Evolutionary conservation across 352 stramenopile genomes (phyloP).

Genomic region (Peronospora farinosa): DNA sequence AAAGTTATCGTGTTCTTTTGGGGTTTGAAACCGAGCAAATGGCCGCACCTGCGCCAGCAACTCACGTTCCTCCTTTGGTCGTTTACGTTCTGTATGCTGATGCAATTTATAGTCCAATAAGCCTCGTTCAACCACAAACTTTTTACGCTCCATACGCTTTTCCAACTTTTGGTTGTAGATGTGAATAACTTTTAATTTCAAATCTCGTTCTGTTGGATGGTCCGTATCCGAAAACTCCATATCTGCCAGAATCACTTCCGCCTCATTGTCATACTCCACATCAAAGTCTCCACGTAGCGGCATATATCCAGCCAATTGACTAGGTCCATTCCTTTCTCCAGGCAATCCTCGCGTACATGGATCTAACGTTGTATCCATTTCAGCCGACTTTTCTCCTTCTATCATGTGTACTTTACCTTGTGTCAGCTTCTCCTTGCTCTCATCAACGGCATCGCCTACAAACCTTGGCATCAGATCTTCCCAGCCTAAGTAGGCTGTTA

Average conservation of each 20-base stretch:
- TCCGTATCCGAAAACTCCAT: constrained; percentile 93
- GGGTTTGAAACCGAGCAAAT: constrained; percentile 93
- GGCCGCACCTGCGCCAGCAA: constrained; percentile 90
- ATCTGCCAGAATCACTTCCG: constrained; percentile 92
- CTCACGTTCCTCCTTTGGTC: constrained; percentile 93
- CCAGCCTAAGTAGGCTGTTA: constrained; percentile 66
- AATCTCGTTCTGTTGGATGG: constrained; percentile 82
- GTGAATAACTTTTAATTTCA: constrained; percentile 94
- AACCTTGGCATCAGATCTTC: constrained; percentile 61
- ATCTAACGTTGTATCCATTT: constrained; percentile 20
- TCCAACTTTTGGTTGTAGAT: constrained; percentile 96
- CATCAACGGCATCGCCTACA: constrained; percentile 37
- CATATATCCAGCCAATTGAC: constrained; percentile 90
- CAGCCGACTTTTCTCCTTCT: constrained; percentile 30
- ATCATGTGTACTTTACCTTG: constrained; percentile 3
- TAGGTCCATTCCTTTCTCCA: constrained; percentile 20
- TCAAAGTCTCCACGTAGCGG: constrained; percentile 95
- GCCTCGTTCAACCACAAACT: constrained; percentile 88
- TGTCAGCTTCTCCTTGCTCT: constrained; percentile 21
- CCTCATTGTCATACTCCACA: constrained; percentile 97
- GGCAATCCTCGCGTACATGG: constrained; percentile 10
- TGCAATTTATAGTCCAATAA: constrained; percentile 92
- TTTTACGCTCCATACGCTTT: constrained; percentile 89
- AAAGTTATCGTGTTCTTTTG: constrained; percentile 91
- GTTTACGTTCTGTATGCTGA: constrained; percentile 83